Evolutionary conservation across 2,329 filamentous ascomycete species (phyloP), one percentile per base, ranked within the genome.

Genomic region (Monosporascus sp.): DNA sequence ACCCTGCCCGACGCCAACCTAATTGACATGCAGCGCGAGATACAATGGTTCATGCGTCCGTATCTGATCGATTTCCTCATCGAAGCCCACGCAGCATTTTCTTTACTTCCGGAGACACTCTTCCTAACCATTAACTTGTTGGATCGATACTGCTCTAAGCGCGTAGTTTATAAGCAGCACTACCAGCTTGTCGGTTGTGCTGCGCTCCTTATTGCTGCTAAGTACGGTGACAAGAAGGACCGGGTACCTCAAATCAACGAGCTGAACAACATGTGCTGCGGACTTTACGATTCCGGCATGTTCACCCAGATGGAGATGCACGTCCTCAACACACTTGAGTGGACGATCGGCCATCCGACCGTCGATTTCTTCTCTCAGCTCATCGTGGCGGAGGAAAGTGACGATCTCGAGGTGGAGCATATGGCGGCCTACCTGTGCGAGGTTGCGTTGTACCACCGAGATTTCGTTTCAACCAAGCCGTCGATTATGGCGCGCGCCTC

Each of bases 231-330:
- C 75, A 93, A 94, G 79, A 99, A 99, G 78, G 94, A 99, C 68
- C 85, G 92, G 49, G 94, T 99, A n/a, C 94, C 94, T 5, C 94
- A 95, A 60, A 95, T 99, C 69, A 86, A 90, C 69, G 94, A 99
- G 71, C 80, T 99, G 60, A 96, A 96, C 81, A 95, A 93, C 62
- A 97, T 99, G 94, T 99, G 94, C 81, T 97, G 94, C 74, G 92
- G 89, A 38, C 82, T 97, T 39, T 99, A 99, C 74, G 94, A 99
- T 65, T 91, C 96, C 48, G 93, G 96, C 75, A 99, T 99, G 94
- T 99, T 99, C 75, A 93, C 92, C 11, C 94, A 99, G 73, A 99
- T 99, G 94, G 94, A 99, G 76, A 97, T 95, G 92, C 94, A 99
- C 71, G 93, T 99, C 38, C 82, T 99, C 63, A 95, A 97, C 74